Base-by-base conservation (phyloP, 306 rosid genomes). In the Senna siamea region DNA sequence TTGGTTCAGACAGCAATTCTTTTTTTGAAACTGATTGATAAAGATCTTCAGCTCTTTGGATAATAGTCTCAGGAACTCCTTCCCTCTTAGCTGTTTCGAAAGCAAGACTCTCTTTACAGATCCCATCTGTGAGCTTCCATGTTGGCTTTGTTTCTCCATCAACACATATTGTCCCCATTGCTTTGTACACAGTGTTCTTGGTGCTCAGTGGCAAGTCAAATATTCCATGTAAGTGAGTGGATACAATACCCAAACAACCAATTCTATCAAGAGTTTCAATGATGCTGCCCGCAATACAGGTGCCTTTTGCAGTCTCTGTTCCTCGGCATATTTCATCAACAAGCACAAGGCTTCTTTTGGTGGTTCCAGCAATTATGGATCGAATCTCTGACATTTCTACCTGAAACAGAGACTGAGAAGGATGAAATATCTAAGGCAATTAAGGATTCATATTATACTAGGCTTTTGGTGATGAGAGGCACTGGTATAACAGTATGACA, bases 251-350 rank as follows among this genome's bases (percentile, higher is more conserved):
- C 10, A 94, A 81, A 75, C 98, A 91, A 26, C 97, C 98, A 63
- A 85, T 76, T 44, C 57, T 52, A 80, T 94, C 96, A 47, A 94
- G 91, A 74, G 85, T 78, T 88, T 94, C 98, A 73, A 89, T 72
- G 60, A 94, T 84, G 82, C 98, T 88, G 62, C 98, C 98, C 5
- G 98, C 98, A 52, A 94, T 91, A 66, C 98, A 94, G 70, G 98
- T 94, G 53, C 98, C 98, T 81, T 94, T 94, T 3, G 92, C 94
- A 14, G 97, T 91, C 81, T 94, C 97, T 76, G 98, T 94, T 81
- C 98, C 98, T 32, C 98, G 88, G 78, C 98, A 94, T 69, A 94
- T 91, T 87, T 94, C 98, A 79, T 94, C 98, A 66, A 94, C 74
- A 74, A 94, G 98, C 72, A 94, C 92, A 19, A 94, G 97, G 80